A percentile compares a stretch with the other conserved stretches of the same genome.
These are phyloP conservation scores for Boletus subcaerulescens DNA, from an alignment of 768 basidiomycete genomes.

Conservation along the genomic window DNA sequence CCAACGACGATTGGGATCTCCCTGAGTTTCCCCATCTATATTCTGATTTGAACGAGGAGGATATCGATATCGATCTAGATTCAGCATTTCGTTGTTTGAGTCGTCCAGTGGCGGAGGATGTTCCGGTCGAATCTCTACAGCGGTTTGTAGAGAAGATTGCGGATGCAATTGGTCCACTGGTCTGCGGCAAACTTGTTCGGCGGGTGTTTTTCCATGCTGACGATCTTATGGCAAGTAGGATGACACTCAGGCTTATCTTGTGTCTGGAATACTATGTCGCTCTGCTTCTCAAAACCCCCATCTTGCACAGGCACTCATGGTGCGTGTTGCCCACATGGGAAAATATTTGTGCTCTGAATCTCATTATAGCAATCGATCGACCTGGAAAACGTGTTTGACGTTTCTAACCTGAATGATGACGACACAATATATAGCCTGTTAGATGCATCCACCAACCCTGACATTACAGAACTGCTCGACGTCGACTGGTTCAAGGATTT, in stretches of 20 bases:
- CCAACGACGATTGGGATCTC: constrained; percentile 77
- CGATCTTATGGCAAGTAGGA: constrained; percentile 35
- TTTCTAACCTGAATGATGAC: constrained; percentile 48
- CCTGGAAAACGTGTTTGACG: constrained; percentile 51
- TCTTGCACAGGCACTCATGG: constrained; percentile 43
- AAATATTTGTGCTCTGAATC: constrained; percentile 5
- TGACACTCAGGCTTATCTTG: constrained; percentile 52
- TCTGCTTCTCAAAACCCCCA: constrained; percentile 63
- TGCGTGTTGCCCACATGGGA: constrained; percentile 18
- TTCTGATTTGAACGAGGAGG: constrained; percentile 52
- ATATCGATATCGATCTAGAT: constrained; percentile 57
- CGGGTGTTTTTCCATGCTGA: neutral
- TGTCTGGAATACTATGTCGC: constrained; percentile 61
- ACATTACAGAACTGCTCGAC: constrained; percentile 56
- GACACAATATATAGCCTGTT: constrained; percentile 54
- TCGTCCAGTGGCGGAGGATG: constrained; percentile 59
- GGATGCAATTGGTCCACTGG: constrained; percentile 56
- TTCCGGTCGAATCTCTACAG: constrained; percentile 46
- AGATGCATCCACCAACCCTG: constrained; percentile 62
- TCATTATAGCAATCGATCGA: constrained; percentile 55
- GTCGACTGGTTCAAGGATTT: constrained; percentile 29
- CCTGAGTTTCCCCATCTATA: constrained; percentile 71
- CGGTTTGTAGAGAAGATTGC: constrained; percentile 56
- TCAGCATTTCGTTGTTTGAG: constrained; percentile 50
- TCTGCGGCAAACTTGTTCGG: constrained; percentile 28